Evolutionary conservation across 768 basidiomycete genomes (phyloP), one percentile per base, ranked within the genome.

Genomic region (Clitopilus hobsonii): DNA sequence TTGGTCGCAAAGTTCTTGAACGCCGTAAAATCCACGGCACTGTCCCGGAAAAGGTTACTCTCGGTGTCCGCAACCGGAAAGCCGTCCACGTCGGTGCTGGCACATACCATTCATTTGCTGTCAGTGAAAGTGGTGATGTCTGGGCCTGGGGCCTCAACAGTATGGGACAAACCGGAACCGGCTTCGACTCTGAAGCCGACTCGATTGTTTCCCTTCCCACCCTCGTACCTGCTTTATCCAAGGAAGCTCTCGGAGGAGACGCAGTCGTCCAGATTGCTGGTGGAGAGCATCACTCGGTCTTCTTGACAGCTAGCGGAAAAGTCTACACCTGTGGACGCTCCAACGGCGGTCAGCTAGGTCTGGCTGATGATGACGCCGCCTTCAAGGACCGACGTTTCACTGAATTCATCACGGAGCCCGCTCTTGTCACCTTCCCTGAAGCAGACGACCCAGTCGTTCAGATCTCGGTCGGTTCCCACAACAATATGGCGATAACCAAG

Each of bases 141-240:
- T 98, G 88, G 86, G 93, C 84, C 11, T 98, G 96, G 96, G 96
- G 96, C n/a, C 75, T 94, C 56, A 97, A 98, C 69, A 91, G 76
- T 70, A 89, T 80, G 86, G 94, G 88, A 25, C 90, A 92, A 69
- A 84, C 83, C 1, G 90, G 89, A 27, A 85, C 88, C 0, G 80
- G 79, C 5, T 75, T 69, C 56, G 63, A 65, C 10, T 71, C 77
- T 7, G 60, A 69, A 13, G 79, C 79, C 47, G 78, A 80, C 56
- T 62, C 71, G 48, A 74, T 86, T 53, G 80, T 91, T 13, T 79
- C 81, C 55, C 69, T 81, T 0, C 91, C 91, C 0, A 79, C 74
- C 60, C 82, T 78, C 53, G 83, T 94, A n/a, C 69, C 76, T 49
- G 74, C 79, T 5, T 78, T 94, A 7, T 80, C 82, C 72, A 83